Conservation (phyloP, 179 eudicot species). For the Patellifolia procumbens region DNA sequence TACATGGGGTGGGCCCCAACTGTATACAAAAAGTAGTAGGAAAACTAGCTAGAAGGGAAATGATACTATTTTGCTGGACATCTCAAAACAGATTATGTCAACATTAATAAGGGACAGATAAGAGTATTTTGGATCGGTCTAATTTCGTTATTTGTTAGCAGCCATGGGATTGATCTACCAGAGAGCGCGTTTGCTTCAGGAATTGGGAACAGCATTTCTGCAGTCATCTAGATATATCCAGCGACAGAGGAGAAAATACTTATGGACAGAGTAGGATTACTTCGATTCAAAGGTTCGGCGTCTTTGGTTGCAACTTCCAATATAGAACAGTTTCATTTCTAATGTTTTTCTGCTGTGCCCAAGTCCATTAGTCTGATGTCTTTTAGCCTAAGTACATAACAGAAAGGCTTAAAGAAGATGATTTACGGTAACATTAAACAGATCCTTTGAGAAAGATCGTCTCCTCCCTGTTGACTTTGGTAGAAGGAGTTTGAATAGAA, state of each 20-base stretch:
- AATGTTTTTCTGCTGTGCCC: slow-evolving; percentile 7
- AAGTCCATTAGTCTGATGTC: slow-evolving; percentile 11
- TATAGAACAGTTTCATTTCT: slow-evolving; percentile 24
- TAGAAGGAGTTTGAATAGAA: slow-evolving; percentile 36
- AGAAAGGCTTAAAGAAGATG: slow-evolving; percentile 20
- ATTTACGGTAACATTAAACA: neutral
- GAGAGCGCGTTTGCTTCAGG: slow-evolving; percentile 38
- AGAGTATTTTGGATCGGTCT: neutral
- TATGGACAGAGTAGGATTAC: slow-evolving; percentile 18
- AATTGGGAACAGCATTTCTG: slow-evolving; percentile 31
- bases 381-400: slow-evolving; percentile 28
- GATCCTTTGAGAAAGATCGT: slow-evolving; percentile 15
- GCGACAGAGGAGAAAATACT: slow-evolving; percentile 4
- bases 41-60: neutral
- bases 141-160: slow-evolving; percentile 17
- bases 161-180: slow-evolving; percentile 36
- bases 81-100: neutral
- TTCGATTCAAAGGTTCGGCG: slow-evolving; percentile 20
- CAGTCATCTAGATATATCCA: slow-evolving; percentile 28
- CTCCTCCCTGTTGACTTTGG: slow-evolving; percentile 27
- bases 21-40: too few relatives aligned
- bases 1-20: too few relatives aligned
- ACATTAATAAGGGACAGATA: neutral
- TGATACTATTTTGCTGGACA: neutral
- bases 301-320: slow-evolving; percentile 20